These are phyloP conservation scores for Euphorbia lathyris DNA, from an alignment of 345 rosid species.

Conservation along the genomic window DNA sequence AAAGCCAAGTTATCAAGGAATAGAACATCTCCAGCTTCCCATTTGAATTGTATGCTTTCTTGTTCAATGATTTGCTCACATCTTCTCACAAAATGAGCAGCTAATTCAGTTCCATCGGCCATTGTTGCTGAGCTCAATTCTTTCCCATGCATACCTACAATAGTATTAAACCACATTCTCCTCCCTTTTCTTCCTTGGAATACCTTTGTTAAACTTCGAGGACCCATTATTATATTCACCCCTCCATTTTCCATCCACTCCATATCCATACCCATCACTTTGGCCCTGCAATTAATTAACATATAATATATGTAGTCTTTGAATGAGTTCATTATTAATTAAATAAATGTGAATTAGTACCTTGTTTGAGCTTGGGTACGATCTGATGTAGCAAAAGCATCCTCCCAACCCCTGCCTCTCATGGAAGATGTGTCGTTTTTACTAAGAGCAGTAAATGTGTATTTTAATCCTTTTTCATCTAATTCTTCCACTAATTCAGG, in stretches of 20 bases:
- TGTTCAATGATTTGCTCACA: constrained; percentile 63
- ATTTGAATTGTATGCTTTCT: constrained; percentile 67
- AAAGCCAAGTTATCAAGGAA: constrained; percentile 57
- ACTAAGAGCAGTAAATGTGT: constrained; percentile 44
- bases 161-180: constrained; percentile 66
- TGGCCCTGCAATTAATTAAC: constrained; percentile 42
- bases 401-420: constrained; percentile 75
- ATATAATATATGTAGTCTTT: too few relatives aligned
- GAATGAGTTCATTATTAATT: too few relatives aligned
- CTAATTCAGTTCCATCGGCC: constrained; percentile 59
- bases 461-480: constrained; percentile 49
- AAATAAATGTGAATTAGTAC: too few relatives aligned
- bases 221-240: constrained; percentile 38
- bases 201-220: constrained; percentile 43
- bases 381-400: constrained; percentile 53
- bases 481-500: constrained; percentile 55
- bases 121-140: constrained; percentile 49
- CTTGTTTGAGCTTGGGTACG: constrained; percentile 44
- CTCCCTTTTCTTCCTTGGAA: constrained; percentile 62
- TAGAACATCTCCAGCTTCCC: constrained; percentile 64
- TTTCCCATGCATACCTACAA: constrained; percentile 64
- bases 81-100: constrained; percentile 43
- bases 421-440: constrained; percentile 43
- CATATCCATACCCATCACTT: constrained; percentile 50
- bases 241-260: constrained; percentile 55